phyloP scores from a whole-genome alignment of 2,329 filamentous ascomycete species.

The Camillea tinctor region DNA sequence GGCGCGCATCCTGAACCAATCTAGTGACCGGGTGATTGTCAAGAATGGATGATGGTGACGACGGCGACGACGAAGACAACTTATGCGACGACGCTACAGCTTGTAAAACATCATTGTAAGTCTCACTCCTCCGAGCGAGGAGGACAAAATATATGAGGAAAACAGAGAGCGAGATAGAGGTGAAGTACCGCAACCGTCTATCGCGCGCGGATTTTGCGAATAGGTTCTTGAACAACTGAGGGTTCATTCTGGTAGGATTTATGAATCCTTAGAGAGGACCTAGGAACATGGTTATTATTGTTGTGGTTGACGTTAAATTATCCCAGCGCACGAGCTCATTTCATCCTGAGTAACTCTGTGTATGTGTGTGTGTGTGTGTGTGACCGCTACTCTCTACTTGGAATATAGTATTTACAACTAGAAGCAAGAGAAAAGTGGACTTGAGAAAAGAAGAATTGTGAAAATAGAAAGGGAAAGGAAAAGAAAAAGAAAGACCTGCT shows the following conservation, averaged over 20 bases:
- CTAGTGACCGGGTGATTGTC: conserved; percentile 46
- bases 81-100: not conserved
- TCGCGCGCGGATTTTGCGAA: not conserved
- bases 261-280: not conserved
- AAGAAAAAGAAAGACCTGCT: not conserved
- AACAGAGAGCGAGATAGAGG: not conserved
- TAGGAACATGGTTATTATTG: not conserved
- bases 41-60: not conserved
- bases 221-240: not conserved
- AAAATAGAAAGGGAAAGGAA: not conserved
- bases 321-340: not conserved
- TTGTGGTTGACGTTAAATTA: not conserved
- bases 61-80: too few species aligned
- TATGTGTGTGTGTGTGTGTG: not conserved
- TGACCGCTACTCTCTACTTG: not conserved
- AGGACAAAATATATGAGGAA: not conserved
- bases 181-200: not conserved
- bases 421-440: not conserved
- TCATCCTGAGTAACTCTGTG: not conserved
- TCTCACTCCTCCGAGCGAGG: not conserved
- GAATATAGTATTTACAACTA: too few species aligned
- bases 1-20: conserved; percentile 45
- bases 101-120: not conserved
- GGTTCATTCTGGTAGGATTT: not conserved
- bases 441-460: not conserved